Percentiles rank a stretch among this genome's conserved stretches.
Evolutionary conservation across 805 yeast species (phyloP).

Genomic region (Hanseniaspora singularis): DNA sequence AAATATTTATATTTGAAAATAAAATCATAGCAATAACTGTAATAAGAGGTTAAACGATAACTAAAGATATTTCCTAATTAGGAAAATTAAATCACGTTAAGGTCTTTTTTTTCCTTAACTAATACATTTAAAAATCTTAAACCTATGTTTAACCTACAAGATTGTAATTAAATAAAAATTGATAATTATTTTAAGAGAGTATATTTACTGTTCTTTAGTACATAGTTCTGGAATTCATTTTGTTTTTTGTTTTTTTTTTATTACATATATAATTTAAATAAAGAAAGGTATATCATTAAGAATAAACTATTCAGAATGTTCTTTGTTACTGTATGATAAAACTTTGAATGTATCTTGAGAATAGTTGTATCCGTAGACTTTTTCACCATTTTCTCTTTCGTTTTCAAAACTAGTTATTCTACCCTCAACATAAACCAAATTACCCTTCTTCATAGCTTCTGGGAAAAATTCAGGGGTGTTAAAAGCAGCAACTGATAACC

Average conservation of each 20-base stretch:
- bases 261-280: background rate
- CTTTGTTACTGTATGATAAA: background rate
- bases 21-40: too few species aligned
- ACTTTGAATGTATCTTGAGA: background rate
- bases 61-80: too few species aligned
- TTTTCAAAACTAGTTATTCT: background rate
- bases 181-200: too few species aligned
- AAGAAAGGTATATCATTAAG: too few species aligned
- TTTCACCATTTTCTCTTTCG: slow-evolving; percentile 3
- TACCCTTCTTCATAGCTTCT: slow-evolving; percentile 4
- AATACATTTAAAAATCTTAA: too few species aligned
- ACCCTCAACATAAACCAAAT: slow-evolving; percentile 10
- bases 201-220: too few species aligned
- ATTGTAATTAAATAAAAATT: too few species aligned
- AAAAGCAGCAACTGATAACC: background rate
- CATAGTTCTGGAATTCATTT: background rate
- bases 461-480: background rate
- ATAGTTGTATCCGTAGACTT: slow-evolving; percentile 1
- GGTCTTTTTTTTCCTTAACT: too few species aligned
- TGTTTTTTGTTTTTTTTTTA: background rate
- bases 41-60: too few species aligned
- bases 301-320: background rate
- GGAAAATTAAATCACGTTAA: too few species aligned
- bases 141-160: too few species aligned
- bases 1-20: too few species aligned